Evolutionary conservation across 768 basidiomycete genomes (phyloP).

Genomic region (Pleurotus ostreatus): DNA sequence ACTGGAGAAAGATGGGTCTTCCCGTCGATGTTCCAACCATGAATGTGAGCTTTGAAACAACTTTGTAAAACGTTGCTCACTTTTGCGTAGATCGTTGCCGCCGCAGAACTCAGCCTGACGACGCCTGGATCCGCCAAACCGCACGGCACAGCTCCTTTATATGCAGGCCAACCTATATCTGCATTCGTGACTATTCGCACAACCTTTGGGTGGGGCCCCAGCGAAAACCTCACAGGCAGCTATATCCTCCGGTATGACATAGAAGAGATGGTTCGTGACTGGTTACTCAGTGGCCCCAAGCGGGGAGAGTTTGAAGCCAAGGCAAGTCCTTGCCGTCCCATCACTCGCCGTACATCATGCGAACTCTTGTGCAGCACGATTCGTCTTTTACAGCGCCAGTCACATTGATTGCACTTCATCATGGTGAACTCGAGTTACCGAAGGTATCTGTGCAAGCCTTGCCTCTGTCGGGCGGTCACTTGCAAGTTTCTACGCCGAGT

Average conservation of each 20-base stretch:
- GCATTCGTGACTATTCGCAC: conserved; percentile 64
- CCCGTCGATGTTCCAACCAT: conserved; percentile 84
- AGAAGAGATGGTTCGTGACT: conserved; percentile 75
- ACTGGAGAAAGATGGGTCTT: conserved; percentile 76
- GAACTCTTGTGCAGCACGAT: conserved; percentile 45
- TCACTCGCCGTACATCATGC: background rate
- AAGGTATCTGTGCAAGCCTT: conserved; percentile 63
- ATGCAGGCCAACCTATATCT: conserved; percentile 86
- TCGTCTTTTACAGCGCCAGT: conserved; percentile 55
- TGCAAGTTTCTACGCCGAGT: conserved; percentile 54
- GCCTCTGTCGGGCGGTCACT: conserved; percentile 41
- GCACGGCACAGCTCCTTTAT: conserved; percentile 40
- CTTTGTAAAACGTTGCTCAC: conserved; percentile 4
- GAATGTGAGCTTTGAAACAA: conserved; percentile 50
- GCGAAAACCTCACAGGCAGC: conserved; percentile 28
- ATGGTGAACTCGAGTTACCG: conserved; percentile 78
- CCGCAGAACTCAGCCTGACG: conserved; percentile 46
- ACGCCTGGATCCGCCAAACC: conserved; percentile 37
- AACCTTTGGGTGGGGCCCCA: conserved; percentile 74
- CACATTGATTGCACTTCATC: conserved; percentile 82
- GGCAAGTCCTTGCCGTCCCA: conserved; percentile 36
- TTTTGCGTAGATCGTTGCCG: conserved; percentile 58
- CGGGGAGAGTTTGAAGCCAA: conserved; percentile 76
- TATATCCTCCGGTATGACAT: conserved; percentile 77
- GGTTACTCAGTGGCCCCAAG: conserved; percentile 88